Evolutionary conservation across 208 protist genomes (phyloP), one percentile per base, ranked within the genome.

Genomic region (Crithidia acanthocephali): DNA sequence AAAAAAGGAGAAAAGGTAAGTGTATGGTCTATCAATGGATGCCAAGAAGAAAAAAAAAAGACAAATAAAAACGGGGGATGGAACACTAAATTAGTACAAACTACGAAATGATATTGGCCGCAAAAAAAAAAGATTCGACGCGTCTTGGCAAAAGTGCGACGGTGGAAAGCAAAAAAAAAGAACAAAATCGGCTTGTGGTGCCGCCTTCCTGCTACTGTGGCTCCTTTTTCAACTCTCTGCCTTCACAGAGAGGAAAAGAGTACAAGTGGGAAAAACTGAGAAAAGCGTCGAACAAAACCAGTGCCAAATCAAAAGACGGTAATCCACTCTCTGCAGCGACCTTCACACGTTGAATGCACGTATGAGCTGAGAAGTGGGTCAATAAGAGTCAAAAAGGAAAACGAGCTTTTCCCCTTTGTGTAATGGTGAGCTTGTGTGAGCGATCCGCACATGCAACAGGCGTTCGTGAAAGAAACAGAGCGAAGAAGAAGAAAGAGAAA

Each of bases 101-200:
- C n/a, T n/a, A n/a, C n/a, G n/a, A n/a, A n/a, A n/a, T n/a, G n/a
- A n/a, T n/a, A n/a, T n/a, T 50, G 45, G 20, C 45, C 15, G 20
- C 45, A 50, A 47, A 67, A 47, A 57, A n/a, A 28, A 57, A 60
- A 37, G 45, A 48, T 20, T 56, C n/a, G n/a, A n/a, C n/a, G n/a
- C n/a, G n/a, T n/a, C n/a, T n/a, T n/a, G n/a, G n/a, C n/a, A n/a
- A n/a, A n/a, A n/a, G n/a, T n/a, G n/a, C n/a, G n/a, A n/a, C n/a
- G n/a, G n/a, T n/a, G n/a, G n/a, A n/a, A n/a, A n/a, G n/a, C n/a
- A n/a, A n/a, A n/a, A 25, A 40, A 30, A 58, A 42, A 30, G 53
- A 60, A 70, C 27, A 27, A 56, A 56, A 25, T 23, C 28, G 8
- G 18, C 44, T 68, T 57, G 32, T 45, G 30, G 16, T 37, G 20